Evolutionary conservation across 2,329 filamentous ascomycete species (phyloP).

Genomic region (Ploettnerulaceae sp.): DNA sequence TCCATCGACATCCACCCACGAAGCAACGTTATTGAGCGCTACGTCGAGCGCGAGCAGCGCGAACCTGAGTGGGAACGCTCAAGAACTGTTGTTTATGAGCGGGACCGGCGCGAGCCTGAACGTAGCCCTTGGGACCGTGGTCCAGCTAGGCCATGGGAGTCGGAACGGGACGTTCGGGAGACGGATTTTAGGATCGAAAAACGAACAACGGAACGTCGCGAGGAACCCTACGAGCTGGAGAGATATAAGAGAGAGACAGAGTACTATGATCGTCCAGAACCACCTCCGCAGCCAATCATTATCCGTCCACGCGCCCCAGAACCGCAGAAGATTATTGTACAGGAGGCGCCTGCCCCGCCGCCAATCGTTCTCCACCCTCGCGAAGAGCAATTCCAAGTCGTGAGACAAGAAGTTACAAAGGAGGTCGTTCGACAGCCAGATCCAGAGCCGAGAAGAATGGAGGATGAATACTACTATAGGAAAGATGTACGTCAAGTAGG

Average conservation of each 20-base stretch:
- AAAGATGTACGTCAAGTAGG: slow-evolving; percentile 32
- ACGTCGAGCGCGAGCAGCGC: slow-evolving; percentile 21
- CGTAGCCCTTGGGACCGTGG: slow-evolving; percentile 35
- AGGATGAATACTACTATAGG: slow-evolving; percentile 36
- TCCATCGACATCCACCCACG: slow-evolving; percentile 25
- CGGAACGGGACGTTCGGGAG: slow-evolving; percentile 28
- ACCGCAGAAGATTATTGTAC: slow-evolving; percentile 55
- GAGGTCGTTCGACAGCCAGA: slow-evolving; percentile 11
- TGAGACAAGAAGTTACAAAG: slow-evolving; percentile 20
- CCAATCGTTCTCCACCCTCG: slow-evolving; percentile 42
- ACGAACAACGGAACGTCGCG: slow-evolving; percentile 24
- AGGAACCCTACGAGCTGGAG: slow-evolving; percentile 45
- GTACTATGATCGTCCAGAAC: slow-evolving; percentile 51
- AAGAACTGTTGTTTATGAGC: slow-evolving; percentile 37
- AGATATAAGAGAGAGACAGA: slow-evolving; percentile 58
- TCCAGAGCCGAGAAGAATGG: slow-evolving; percentile 28
- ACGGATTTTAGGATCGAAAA: slow-evolving; percentile 29
- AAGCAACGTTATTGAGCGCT: slow-evolving; percentile 23
- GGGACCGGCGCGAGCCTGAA: slow-evolving; percentile 40
- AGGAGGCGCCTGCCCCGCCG: slow-evolving; percentile 50
- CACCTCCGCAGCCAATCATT: slow-evolving; percentile 47
- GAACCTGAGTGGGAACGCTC: slow-evolving; percentile 25
- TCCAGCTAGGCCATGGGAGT: slow-evolving; percentile 25
- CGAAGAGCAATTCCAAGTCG: slow-evolving; percentile 27
- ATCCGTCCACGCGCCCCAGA: slow-evolving; percentile 52